Evolutionary conservation across 805 yeast species (phyloP).

Genomic region (Starmera pachycereana): DNA sequence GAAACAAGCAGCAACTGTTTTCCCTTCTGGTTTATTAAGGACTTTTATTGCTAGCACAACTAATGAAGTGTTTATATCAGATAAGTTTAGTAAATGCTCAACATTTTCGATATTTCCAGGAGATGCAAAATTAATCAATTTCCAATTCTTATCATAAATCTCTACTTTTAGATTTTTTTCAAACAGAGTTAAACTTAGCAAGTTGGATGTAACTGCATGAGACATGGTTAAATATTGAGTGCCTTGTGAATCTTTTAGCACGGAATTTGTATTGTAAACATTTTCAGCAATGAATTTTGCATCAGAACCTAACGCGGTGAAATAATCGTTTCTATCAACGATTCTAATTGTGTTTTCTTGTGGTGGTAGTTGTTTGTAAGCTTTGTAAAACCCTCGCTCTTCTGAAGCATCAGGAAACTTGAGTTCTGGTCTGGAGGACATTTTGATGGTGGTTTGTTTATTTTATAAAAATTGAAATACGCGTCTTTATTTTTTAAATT

Average conservation of each 20-base stretch:
- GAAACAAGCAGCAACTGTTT: constrained; percentile 68
- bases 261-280: constrained; percentile 76
- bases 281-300: constrained; percentile 76
- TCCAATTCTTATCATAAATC: constrained; percentile 63
- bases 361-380: constrained; percentile 35
- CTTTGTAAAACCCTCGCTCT: constrained; percentile 37
- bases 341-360: constrained; percentile 51
- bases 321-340: constrained; percentile 79
- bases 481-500: not conserved
- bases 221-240: constrained; percentile 68
- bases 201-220: constrained; percentile 54
- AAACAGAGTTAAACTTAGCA: constrained; percentile 57
- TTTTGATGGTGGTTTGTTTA: not conserved
- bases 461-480: not conserved
- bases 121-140: constrained; percentile 50
- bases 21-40: constrained; percentile 23
- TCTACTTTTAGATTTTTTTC: constrained; percentile 72
- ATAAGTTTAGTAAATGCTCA: constrained; percentile 53
- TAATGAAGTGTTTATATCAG: constrained; percentile 35
- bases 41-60: constrained; percentile 37
- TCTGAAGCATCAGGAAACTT: constrained; percentile 45
- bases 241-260: constrained; percentile 50
- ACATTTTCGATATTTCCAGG: constrained; percentile 83
- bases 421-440: constrained; percentile 38
- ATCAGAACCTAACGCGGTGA: constrained; percentile 62